phyloP scores from a whole-genome alignment of 2,329 filamentous ascomycete genomes.

The Monilinia fructigena region DNA sequence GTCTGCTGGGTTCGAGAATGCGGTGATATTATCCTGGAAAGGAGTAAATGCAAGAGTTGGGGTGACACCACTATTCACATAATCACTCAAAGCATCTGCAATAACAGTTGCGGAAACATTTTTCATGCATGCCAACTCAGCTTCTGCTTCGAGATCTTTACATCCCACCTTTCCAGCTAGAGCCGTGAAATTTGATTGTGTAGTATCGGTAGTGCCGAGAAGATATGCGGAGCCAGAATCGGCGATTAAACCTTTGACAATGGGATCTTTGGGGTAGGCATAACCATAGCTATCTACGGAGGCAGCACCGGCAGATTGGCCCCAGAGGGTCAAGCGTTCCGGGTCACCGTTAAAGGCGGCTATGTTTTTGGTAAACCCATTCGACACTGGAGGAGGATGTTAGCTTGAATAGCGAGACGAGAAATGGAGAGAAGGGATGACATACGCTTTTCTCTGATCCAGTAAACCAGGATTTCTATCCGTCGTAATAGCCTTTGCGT shows the following conservation, averaged over 20 bases:
- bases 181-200: constrained; percentile 34
- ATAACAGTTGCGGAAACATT: constrained; percentile 28
- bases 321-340: constrained; percentile 62
- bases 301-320: constrained; percentile 59
- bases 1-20: background rate
- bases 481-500: constrained; percentile 27
- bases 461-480: constrained; percentile 48
- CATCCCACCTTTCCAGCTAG: constrained; percentile 35
- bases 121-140: constrained; percentile 36
- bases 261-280: constrained; percentile 34
- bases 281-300: constrained; percentile 35
- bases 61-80: constrained; percentile 24
- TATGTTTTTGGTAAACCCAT: constrained; percentile 51
- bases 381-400: constrained; percentile 43
- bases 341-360: constrained; percentile 64
- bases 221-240: constrained; percentile 29
- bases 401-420: constrained; percentile 43
- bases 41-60: constrained; percentile 27
- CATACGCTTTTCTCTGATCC: constrained; percentile 63
- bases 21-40: constrained; percentile 1
- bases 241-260: constrained; percentile 31
- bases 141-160: constrained; percentile 27
- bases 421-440: constrained; percentile 29
- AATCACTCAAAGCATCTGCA: constrained; percentile 26
- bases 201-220: constrained; percentile 22